Base-by-base conservation (phyloP, 331 rosid species). In the Arachis monticola region DNA sequence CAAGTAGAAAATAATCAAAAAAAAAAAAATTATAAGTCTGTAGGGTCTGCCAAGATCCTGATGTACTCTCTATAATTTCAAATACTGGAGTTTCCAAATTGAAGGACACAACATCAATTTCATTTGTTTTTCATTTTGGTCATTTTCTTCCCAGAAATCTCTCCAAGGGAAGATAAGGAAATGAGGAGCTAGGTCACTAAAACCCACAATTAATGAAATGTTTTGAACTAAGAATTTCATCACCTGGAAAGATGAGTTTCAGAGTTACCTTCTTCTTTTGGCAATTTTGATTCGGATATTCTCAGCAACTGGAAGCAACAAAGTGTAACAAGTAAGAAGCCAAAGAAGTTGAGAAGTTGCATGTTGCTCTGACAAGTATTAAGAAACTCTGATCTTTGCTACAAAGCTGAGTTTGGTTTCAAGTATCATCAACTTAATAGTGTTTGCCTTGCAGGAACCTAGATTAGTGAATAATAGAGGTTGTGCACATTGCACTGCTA, bases 261-360 rank as follows among this genome's bases (percentile, higher is more conserved):
- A 13, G 50, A 40, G 38, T 12, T 40, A 81, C 96, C 90, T 84
- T 90, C 96, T 46, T 86, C 81, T 55, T 81, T 85, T 48, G 90
- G 84, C 57, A 90, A 45, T 70, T 60, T 80, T 27, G 96, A 71
- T 38, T 80, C 84, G 38, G 84, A 83, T 83, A 83, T 56, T 69
- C 83, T 67, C 64, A 77, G 86, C 74, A 75, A 68, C 13, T 44
- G 47, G 77, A 86, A 83, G 77, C 85, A 77, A 76, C 69, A 80
- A 56, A 78, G n/a, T 53, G 79, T 74, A 65, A 83, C 8, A 63
- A 83, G 38, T 31, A 85, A 44, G 62, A 81, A 51, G 56, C 73
- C 68, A 66, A 68, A 66, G 65, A 83, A 64, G 67, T 67, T 75
- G 69, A 56, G 53, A 48, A 57, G 72, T 76, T 56, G 65, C 92